Percentiles rank a stretch among this genome's conserved stretches.
Evolutionary conservation across 768 basidiomycete species (phyloP).

Genomic region (Amanita subjunquillea): DNA sequence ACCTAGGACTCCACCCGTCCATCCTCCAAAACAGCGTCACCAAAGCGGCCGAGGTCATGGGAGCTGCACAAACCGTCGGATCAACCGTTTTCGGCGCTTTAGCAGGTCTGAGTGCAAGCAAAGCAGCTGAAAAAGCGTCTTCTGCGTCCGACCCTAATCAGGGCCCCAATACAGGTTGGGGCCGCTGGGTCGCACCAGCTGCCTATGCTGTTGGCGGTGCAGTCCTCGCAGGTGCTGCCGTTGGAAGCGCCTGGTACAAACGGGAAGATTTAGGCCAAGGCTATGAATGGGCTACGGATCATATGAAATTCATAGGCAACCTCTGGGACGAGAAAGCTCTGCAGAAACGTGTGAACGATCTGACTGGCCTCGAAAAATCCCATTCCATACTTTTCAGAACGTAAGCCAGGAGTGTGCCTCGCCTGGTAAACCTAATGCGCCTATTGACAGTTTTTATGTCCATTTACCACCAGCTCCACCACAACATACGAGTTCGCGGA

Average conservation of each 20-base stretch:
- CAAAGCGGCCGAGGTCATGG: constrained; percentile 63
- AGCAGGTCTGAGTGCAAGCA: constrained; percentile 36
- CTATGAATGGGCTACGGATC: constrained; percentile 72
- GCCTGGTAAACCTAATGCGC: not conserved
- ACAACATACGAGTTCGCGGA: constrained; percentile 41
- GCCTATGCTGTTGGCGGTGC: constrained; percentile 68
- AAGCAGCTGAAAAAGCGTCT: constrained; percentile 19
- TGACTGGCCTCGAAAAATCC: constrained; percentile 50
- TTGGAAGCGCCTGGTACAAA: constrained; percentile 75
- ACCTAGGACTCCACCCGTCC: constrained; percentile 75
- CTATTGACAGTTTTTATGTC: constrained; percentile 61
- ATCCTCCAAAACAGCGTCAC: constrained; percentile 80
- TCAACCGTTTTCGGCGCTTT: constrained; percentile 52
- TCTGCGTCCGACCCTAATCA: constrained; percentile 13
- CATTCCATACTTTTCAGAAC: constrained; percentile 62
- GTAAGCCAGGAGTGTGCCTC: constrained; percentile 31
- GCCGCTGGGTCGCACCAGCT: constrained; percentile 52
- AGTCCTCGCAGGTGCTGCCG: constrained; percentile 71
- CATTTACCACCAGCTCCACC: constrained; percentile 64
- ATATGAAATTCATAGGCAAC: constrained; percentile 81
- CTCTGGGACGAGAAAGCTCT: constrained; percentile 73
- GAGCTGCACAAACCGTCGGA: constrained; percentile 52
- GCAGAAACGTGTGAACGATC: constrained; percentile 45
- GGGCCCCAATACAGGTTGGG: constrained; percentile 31
- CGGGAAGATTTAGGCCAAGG: constrained; percentile 64